Conservation (phyloP, 2,329 filamentous ascomycete genomes). For the Ophiocordyceps camponoti-leonardi region DNA sequence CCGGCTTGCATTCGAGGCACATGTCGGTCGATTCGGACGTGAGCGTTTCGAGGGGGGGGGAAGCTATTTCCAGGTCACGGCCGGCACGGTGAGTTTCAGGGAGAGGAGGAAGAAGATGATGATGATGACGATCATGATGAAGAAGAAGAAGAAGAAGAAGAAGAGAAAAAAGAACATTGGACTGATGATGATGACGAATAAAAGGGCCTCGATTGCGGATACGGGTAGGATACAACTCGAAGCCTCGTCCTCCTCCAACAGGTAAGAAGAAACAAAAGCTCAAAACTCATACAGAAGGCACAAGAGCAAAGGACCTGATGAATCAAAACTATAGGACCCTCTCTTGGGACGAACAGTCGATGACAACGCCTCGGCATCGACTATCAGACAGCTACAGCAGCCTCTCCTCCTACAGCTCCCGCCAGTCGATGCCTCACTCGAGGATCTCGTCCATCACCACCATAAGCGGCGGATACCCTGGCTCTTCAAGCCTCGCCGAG, state of each 20-base stretch:
- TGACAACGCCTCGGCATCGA: constrained; percentile 9
- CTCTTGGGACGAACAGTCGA: constrained; percentile 2
- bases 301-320: too few relatives aligned
- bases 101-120: too few relatives aligned
- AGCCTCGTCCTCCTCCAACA: not conserved
- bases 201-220: not conserved
- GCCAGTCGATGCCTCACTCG: constrained; percentile 30
- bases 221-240: not conserved
- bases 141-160: too few relatives aligned
- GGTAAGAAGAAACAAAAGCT: not conserved
- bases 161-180: too few relatives aligned
- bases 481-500: constrained; percentile 17
- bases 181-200: too few relatives aligned
- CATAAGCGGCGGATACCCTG: constrained; percentile 21
- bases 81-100: constrained; percentile 1
- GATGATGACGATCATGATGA: too few relatives aligned
- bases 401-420: constrained; percentile 29
- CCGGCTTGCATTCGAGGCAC: constrained; percentile 11
- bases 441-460: constrained; percentile 37
- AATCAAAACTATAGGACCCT: too few relatives aligned
- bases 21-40: constrained; percentile 14
- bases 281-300: too few relatives aligned
- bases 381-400: constrained; percentile 34
- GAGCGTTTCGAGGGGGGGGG: constrained; percentile 2
- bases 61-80: not conserved